Percentiles rank a stretch among this genome's conserved stretches.
Conservation (phyloP, 2,329 filamentous ascomycete genomes). For the Neophaeococcomyces mojaviensis region DNA sequence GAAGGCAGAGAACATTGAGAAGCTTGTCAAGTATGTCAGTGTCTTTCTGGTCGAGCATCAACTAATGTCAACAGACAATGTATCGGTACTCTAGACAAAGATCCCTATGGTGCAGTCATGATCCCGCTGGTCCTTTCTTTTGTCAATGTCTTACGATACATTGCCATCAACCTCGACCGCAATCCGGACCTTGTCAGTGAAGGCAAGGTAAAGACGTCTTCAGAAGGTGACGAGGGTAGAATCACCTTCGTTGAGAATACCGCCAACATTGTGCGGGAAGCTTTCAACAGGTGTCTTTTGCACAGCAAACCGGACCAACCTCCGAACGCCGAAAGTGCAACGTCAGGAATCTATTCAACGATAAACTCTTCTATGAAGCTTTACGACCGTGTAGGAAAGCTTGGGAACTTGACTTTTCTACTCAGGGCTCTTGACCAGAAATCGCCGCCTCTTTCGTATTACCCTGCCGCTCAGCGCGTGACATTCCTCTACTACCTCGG, state of each 20-base stretch:
- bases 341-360: constrained; percentile 81
- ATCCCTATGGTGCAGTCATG: constrained; percentile 70
- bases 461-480: constrained; percentile 77
- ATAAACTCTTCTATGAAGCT: constrained; percentile 86
- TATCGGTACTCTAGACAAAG: constrained; percentile 71
- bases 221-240: constrained; percentile 57
- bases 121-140: constrained; percentile 77
- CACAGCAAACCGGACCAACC: constrained; percentile 36
- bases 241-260: constrained; percentile 79
- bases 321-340: constrained; percentile 71
- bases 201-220: constrained; percentile 26
- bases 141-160: constrained; percentile 68
- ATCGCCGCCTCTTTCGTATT: constrained; percentile 71
- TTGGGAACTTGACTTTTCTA: constrained; percentile 75
- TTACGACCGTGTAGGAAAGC: constrained; percentile 79
- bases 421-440: constrained; percentile 81
- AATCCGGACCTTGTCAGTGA: constrained; percentile 64
- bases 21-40: constrained; percentile 16
- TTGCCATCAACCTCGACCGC: constrained; percentile 78
- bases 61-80: constrained; percentile 54
- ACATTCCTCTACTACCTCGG: constrained; percentile 94
- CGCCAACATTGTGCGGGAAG: constrained; percentile 80
- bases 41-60: background rate
- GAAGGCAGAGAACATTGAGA: constrained; percentile 20
- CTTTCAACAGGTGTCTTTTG: constrained; percentile 81